Percentiles rank a stretch among this genome's conserved stretches.
Evolutionary conservation across 169 alveolate genomes (phyloP).

Genomic region (Plasmodium blacklocki): DNA sequence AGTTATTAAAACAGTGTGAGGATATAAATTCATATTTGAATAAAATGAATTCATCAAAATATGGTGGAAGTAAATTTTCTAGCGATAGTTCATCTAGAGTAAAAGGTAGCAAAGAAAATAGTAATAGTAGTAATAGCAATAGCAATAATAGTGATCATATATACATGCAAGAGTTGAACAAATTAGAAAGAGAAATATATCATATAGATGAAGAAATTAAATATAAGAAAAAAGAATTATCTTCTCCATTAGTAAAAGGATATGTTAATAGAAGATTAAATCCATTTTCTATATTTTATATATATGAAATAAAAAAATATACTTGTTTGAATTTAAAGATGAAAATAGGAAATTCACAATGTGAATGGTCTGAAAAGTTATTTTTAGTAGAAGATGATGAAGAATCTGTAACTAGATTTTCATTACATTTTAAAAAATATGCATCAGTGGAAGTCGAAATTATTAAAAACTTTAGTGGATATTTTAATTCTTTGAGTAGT

Average conservation of each 20-base stretch:
- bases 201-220: slow-evolving; percentile 66
- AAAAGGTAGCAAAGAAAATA: background rate
- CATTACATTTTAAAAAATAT: slow-evolving; percentile 62
- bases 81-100: background rate
- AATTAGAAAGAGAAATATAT: slow-evolving; percentile 59
- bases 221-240: slow-evolving; percentile 43
- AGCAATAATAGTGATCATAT: slow-evolving; percentile 29
- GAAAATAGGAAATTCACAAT: slow-evolving; percentile 76
- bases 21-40: slow-evolving; percentile 52
- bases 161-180: slow-evolving; percentile 49
- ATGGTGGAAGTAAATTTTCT: too few species aligned
- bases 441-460: slow-evolving; percentile 75
- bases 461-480: slow-evolving; percentile 64
- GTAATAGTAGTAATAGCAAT: too few species aligned
- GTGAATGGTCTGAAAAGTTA: slow-evolving; percentile 76
- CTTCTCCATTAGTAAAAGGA: slow-evolving; percentile 33
- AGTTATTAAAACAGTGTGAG: slow-evolving; percentile 35
- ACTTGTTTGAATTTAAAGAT: slow-evolving; percentile 53
- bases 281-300: slow-evolving; percentile 75
- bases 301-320: slow-evolving; percentile 70
- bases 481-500: slow-evolving; percentile 75
- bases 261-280: slow-evolving; percentile 72
- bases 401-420: slow-evolving; percentile 62
- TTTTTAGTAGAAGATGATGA: slow-evolving; percentile 71
- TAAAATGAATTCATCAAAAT: background rate